These are phyloP conservation scores for Scleromitrula shiraiana DNA, from an alignment of 2,329 filamentous ascomycete species.

Conservation along the genomic window DNA sequence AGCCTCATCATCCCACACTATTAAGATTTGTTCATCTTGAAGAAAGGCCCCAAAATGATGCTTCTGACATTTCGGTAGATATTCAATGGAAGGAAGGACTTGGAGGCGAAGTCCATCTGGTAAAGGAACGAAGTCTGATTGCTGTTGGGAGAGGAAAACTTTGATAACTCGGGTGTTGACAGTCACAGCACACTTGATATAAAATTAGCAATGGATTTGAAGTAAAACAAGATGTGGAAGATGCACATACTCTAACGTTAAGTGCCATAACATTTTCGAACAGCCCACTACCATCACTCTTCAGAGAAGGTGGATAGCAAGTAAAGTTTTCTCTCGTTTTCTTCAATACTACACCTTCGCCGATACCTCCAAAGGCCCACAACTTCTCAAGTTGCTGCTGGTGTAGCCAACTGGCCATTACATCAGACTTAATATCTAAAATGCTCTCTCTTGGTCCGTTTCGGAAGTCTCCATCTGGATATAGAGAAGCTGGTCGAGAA, in stretches of 20 bases:
- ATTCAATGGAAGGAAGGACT: constrained; percentile 48
- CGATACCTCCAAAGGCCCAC: constrained; percentile 39
- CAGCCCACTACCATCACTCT: constrained; percentile 38
- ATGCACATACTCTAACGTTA: constrained; percentile 43
- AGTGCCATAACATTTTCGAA: constrained; percentile 41
- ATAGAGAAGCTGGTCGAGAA: constrained; percentile 28
- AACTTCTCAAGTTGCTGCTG: constrained; percentile 50
- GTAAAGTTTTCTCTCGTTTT: constrained; percentile 42
- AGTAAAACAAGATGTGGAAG: background rate
- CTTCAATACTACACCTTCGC: constrained; percentile 50
- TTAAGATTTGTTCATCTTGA: constrained; percentile 46
- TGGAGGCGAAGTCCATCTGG: constrained; percentile 51
- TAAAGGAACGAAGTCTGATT: constrained; percentile 48
- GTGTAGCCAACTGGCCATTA: constrained; percentile 57
- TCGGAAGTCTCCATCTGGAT: constrained; percentile 34
- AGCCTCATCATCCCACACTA: constrained; percentile 58
- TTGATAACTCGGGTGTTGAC: constrained; percentile 57
- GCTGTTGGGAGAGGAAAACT: constrained; percentile 44
- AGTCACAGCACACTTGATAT: constrained; percentile 53
- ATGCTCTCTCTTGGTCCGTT: constrained; percentile 38
- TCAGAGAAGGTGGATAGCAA: constrained; percentile 40
- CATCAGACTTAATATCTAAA: constrained; percentile 48
- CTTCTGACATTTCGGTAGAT: constrained; percentile 52
- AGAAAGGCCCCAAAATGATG: constrained; percentile 61
- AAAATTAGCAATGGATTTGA: background rate